Conservation (phyloP, 352 stramenopile species). For the Globisporangium ultimum region DNA sequence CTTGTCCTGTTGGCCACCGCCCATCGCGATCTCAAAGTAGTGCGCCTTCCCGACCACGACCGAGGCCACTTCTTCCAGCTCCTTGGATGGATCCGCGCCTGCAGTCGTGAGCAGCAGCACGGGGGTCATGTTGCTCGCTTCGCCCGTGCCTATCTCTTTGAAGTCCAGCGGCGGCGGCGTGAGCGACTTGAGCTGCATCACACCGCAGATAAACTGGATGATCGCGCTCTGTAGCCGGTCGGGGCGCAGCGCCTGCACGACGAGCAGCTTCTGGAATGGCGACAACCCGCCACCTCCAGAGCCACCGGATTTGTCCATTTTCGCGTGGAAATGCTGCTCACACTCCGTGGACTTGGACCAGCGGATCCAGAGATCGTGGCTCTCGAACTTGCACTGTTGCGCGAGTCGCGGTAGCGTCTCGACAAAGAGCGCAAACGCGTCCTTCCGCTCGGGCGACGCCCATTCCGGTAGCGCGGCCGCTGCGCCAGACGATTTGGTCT, state of each 20-base stretch:
- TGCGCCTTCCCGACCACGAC: conserved; percentile 79
- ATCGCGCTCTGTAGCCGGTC: conserved; percentile 91
- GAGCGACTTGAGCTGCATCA: conserved; percentile 86
- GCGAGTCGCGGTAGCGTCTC: conserved; percentile 70
- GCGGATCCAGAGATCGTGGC: conserved; percentile 81
- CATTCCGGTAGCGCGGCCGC: conserved; percentile 51
- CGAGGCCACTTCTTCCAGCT: conserved; percentile 90
- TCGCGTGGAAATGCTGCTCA: conserved; percentile 89
- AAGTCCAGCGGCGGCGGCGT: conserved; percentile 80
- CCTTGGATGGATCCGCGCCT: conserved; percentile 92
- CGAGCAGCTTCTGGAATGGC: conserved; percentile 90
- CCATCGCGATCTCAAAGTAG: conserved; percentile 95
- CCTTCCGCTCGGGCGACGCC: conserved; percentile 81
- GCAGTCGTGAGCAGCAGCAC: conserved; percentile 91
- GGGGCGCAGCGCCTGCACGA: conserved; percentile 90
- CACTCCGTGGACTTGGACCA: conserved; percentile 89
- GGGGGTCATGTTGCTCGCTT: conserved; percentile 72
- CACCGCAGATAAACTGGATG: conserved; percentile 85
- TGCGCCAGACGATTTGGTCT: conserved; percentile 10
- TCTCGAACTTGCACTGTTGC: conserved; percentile 81
- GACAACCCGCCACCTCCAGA: conserved; percentile 48
- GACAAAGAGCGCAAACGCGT: conserved; percentile 76
- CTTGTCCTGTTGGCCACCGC: conserved; percentile 91
- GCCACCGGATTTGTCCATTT: conserved; percentile 57
- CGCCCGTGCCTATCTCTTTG: conserved; percentile 58